These are phyloP conservation scores for Cryptococcus sp. DNA, from an alignment of 1,284 basidiomycete genomes.

Conservation along the genomic window DNA sequence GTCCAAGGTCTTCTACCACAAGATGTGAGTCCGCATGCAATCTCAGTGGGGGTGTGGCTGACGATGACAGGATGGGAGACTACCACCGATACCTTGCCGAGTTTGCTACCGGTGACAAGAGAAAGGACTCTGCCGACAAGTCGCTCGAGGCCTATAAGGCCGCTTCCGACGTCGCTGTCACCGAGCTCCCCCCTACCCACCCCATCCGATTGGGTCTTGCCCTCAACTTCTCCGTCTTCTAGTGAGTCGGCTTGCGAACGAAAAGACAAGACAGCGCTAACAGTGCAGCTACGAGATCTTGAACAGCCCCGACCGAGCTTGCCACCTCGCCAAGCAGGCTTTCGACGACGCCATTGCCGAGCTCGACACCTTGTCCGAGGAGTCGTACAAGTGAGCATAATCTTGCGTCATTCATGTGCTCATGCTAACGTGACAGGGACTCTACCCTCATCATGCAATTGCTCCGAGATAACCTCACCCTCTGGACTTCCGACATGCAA, in stretches of 20 bases:
- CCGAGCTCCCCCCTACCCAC: slow-evolving; percentile 96
- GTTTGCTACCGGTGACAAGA: slow-evolving; percentile 98
- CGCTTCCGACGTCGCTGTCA: slow-evolving; percentile 95
- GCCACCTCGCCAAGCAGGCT: slow-evolving; percentile 99
- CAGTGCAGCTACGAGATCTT: slow-evolving; percentile 82
- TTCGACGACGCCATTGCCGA: slow-evolving; percentile 99
- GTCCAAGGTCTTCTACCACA: slow-evolving; percentile 99
- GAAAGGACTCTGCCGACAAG: slow-evolving; percentile 97
- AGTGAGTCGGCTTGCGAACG: slow-evolving; percentile 48
- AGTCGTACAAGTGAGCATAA: slow-evolving; percentile 81
- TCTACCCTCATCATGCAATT: slow-evolving; percentile 99
- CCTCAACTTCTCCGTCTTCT: slow-evolving; percentile 99
- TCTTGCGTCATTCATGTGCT: slow-evolving; percentile 19
- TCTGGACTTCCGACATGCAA: slow-evolving; percentile 95
- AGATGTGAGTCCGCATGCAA: slow-evolving; percentile 67
- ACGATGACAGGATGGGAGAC: slow-evolving; percentile 87
- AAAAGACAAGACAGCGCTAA: slow-evolving; percentile 2
- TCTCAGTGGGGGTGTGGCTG: neutral
- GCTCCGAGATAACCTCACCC: slow-evolving; percentile 94
- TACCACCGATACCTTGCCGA: slow-evolving; percentile 99
- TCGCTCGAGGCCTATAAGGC: slow-evolving; percentile 99
- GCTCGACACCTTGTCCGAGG: slow-evolving; percentile 98
- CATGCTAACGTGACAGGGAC: slow-evolving; percentile 51
- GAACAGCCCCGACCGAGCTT: slow-evolving; percentile 94
- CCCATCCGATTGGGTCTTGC: slow-evolving; percentile 99